These are phyloP conservation scores for Coemansia sp. DNA, from an alignment of 192 early-diverging fungal genomes.

Conservation along the genomic window DNA sequence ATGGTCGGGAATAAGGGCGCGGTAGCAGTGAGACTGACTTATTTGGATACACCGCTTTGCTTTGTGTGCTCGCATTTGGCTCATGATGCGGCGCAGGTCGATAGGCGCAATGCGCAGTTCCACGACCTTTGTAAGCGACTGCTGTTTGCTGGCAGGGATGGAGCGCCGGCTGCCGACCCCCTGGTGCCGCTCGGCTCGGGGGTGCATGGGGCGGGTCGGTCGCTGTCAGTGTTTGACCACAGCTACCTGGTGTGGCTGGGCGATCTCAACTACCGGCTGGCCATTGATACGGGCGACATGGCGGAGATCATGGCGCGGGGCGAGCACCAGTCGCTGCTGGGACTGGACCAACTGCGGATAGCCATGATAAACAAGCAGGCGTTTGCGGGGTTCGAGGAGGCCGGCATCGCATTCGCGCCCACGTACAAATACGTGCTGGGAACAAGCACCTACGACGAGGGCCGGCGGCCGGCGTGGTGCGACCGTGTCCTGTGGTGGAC, in stretches of 20 bases:
- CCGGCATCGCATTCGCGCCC: conserved; percentile 71
- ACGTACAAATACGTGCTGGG: conserved; percentile 94
- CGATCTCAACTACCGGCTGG: conserved; percentile 93
- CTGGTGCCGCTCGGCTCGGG: conserved; percentile 14
- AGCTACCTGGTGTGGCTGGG: conserved; percentile 87
- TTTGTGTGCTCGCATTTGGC: conserved; percentile 93
- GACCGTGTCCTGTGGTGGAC: conserved; percentile 92
- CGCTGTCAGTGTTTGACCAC: conserved; percentile 62
- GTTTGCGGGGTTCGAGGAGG: conserved; percentile 87
- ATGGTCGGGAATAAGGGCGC: conserved; percentile 95
- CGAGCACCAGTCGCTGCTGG: conserved; percentile 64
- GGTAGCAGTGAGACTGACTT: conserved; percentile 74
- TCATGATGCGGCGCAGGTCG: conserved; percentile 72
- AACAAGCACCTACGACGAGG: conserved; percentile 75
- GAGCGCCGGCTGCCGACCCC: conserved; percentile 21
- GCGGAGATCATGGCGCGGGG: conserved; percentile 56
- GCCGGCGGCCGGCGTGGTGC: conserved; percentile 88
- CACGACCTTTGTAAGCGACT: conserved; percentile 76
- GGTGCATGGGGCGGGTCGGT: conserved; percentile 2
- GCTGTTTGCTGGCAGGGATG: conserved; percentile 52
- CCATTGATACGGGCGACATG: conserved; percentile 61
- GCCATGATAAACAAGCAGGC: conserved; percentile 64
- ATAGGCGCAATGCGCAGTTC: conserved; percentile 88
- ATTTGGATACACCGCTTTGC: conserved; percentile 76
- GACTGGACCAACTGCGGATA: conserved; percentile 78